Evolutionary conservation across 1,284 basidiomycete genomes (phyloP).

Genomic region (Rhodotorula sp.): DNA sequence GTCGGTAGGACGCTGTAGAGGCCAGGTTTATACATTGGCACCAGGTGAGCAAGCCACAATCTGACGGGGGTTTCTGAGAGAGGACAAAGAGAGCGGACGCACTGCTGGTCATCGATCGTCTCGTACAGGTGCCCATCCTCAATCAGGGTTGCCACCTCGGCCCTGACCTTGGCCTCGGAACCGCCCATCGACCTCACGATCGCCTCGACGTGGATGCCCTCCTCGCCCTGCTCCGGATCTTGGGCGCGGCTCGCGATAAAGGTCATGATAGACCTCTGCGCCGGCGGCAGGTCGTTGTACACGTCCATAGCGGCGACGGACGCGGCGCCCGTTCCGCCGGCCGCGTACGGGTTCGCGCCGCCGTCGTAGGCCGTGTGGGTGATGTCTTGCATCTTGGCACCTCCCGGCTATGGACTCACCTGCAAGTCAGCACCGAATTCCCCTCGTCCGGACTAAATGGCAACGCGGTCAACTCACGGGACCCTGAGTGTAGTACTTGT

Average conservation of each 20-base stretch:
- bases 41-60: background rate
- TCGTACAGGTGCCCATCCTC: constrained; percentile 66
- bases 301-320: constrained; percentile 39
- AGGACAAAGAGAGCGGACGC: background rate
- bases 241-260: constrained; percentile 19
- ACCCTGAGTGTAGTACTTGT: constrained; percentile 43
- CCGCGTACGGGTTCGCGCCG: constrained; percentile 29
- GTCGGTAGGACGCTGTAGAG: constrained; percentile 23
- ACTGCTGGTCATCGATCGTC: constrained; percentile 51
- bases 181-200: constrained; percentile 44
- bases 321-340: background rate
- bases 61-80: too few relatives aligned
- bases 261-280: constrained; percentile 64
- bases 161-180: constrained; percentile 54
- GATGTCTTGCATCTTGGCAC: constrained; percentile 9
- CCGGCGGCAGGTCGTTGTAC: constrained; percentile 59
- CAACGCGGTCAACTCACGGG: constrained; percentile 11
- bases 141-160: constrained; percentile 66
- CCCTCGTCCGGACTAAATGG: too few relatives aligned
- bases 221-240: constrained; percentile 18
- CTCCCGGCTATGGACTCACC: constrained; percentile 43
- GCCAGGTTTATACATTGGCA: too few relatives aligned
- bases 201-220: constrained; percentile 40
- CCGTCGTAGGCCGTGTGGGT: constrained; percentile 17
- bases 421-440: background rate